Base-by-base conservation (phyloP, 139 green algal genomes). In the Yamagishiella unicocca region DNA sequence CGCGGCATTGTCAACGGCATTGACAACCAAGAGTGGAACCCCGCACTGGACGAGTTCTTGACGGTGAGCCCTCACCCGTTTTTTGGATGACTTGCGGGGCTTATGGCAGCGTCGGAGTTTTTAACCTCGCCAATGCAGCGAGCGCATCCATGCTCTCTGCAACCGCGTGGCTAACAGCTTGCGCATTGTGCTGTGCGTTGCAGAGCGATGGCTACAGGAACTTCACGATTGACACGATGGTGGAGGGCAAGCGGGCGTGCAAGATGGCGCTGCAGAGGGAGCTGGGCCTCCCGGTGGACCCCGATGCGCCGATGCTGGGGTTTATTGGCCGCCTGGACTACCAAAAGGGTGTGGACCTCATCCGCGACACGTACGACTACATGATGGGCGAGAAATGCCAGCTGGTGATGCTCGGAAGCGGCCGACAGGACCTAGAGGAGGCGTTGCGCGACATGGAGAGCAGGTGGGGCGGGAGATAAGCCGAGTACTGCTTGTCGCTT, bases 341-440 rank as follows among this genome's bases (percentile, higher is more conserved):
- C 89, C 97, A 99, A 93, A 99, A 99, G 94, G 98, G 98, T 9
- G 96, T 99, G 71, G 98, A 99, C 92, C 93, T 99, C 9, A 99
- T 99, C 89, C 82, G 90, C 8, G 96, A 98, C 87, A 96, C 89
- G 85, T 96, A 95, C 87, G 93, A 97, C 55, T 99, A 96, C 96
- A 87, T 98, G 9, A 97, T 97, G 95, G 67, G 82, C 25, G 84
- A 97, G 88, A 83, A 87, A 33, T 91, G 93, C 31, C 98, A 99
- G 95, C 94, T 99, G 40, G 92, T 99, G 43, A 92, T 99, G 90
- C 95, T 99, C 64, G 98, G 98, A 73, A 95, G 87, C 42, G 98
- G 98, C 43, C 90, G 95, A 2, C 91, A 93, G 17, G 98, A 99
- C 90, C 90, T 99, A 80, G 97, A 99, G 88, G 84, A 92, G 4